Evolutionary conservation across 495 filamentous ascomycete genomes (phyloP), one percentile per base, ranked within the genome.

Genomic region (Bacidia rubella): DNA sequence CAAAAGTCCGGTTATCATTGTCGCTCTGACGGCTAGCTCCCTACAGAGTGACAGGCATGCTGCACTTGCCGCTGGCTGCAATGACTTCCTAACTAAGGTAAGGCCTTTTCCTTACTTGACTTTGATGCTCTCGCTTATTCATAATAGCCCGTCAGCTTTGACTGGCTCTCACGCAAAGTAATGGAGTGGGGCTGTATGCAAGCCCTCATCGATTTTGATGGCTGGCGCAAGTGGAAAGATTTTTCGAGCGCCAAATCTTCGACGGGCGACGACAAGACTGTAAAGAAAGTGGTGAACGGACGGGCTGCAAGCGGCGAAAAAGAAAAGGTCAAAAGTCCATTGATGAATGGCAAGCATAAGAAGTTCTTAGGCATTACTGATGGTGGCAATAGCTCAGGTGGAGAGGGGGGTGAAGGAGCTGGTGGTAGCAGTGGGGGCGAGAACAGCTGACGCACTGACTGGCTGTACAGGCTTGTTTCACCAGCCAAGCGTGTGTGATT

Each of bases 161-260:
- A 93, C 53, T 98, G 92, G 92, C 76, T 98, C 12, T 85, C 94
- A 61, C 80, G 90, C 39, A 98, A 98, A 64, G 88, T 97, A 39
- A 95, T 90, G 64, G 92, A 98, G 77, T 98, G 92, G 92, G 92
- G 92, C 57, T 98, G 92, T 70, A 62, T 98, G 74, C 92, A 97
- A 73, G 93, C 93, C 19, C 71, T 98, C 49, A 98, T 98, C 66
- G 92, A 98, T 72, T 97, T 89, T 60, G 92, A 97, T 62, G 92
- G 92, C 49, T 98, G 92, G 92, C 81, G 89, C 41, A 86, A 89
- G 67, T 98, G 92, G 92, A 95, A 95, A 60, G 83, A 87, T 56
- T 90, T 81, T 61, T 71, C 77, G 24, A 62, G 53, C 2, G 43
- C 39, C n/a, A 51, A 54, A 20, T 11, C 54, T 2, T 24, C 38